Base-by-base conservation (phyloP, 371 early-diverging fungal species). In the Circinella umbellata region DNA sequence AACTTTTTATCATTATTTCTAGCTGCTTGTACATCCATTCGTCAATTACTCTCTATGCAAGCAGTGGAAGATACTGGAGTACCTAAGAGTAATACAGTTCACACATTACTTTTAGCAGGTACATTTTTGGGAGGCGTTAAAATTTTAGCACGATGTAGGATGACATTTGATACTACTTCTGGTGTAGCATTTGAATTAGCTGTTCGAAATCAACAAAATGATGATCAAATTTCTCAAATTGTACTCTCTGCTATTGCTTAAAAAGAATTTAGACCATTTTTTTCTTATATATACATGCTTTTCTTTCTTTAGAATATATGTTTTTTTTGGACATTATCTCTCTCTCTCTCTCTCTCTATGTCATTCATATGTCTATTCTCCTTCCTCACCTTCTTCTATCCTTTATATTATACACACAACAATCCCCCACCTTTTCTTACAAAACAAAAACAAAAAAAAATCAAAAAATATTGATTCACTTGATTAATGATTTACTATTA, bases 141-240 rank as follows among this genome's bases (percentile, higher is more conserved):
- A 66, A 90, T 91, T 3, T 73, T 96, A 27, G 93, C 89, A 5
- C 88, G 94, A 69, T 91, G 92, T 73, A 86, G 97, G 42, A 95
- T 98, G 96, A 94, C 95, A 7, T 93, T 88, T 69, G 91, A 90
- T 66, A 86, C 91, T 48, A 82, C 89, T 18, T 79, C 89, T 3
- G 98, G 96, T 2, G 96, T 96, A 17, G 94, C 96, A 3, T 87
- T 98, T 87, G 97, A 98, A 80, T 76, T 98, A 66, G 89, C 92
- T 1, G 94, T 95, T 46, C 88, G 97, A 72, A 90, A 92, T 73
- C 34, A n/a, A 34, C 42, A 38, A 14, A 83, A 86, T 61, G 87
- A 91, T 70, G 79, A 69, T 13, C 84, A 85, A 64, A 86, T 95
- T 46, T 89, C 92, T 71, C 86, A 89, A 79, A 83, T 90, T 66